Conservation (phyloP, 805 yeast species). For the Yamadazyma akitaensis region DNA sequence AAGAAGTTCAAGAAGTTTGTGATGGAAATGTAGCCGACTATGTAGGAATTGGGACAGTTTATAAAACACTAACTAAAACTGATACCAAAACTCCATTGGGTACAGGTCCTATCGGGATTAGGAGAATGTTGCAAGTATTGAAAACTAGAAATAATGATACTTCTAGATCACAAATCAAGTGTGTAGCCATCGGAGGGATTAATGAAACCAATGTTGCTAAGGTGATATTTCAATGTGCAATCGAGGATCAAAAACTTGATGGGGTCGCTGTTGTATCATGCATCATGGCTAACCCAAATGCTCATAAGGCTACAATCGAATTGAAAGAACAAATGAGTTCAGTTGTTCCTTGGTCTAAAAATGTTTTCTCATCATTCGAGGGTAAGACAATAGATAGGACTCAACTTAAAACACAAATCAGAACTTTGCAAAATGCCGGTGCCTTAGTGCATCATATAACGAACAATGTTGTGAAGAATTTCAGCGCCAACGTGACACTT, state of each 20-base stretch:
- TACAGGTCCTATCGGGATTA: conserved; percentile 64
- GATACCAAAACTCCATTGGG: conserved; percentile 47
- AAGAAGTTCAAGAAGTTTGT: conserved; percentile 54
- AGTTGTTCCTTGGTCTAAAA: conserved; percentile 7
- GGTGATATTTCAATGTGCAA: conserved; percentile 49
- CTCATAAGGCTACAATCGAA: conserved; percentile 47
- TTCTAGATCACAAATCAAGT: conserved; percentile 30
- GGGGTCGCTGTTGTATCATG: conserved; percentile 92
- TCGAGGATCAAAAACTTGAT: conserved; percentile 50
- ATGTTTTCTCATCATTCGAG: background rate
- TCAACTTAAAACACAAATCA: background rate
- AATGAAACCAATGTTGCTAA: conserved; percentile 59
- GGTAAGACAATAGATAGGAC: background rate
- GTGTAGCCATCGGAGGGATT: conserved; percentile 83
- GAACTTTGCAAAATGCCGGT: conserved; percentile 14
- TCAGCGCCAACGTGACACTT: conserved; percentile 81
- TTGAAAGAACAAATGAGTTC: conserved; percentile 25
- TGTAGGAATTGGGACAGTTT: conserved; percentile 81
- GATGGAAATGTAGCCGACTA: conserved; percentile 61
- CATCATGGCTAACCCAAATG: conserved; percentile 62
- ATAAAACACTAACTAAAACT: conserved; percentile 69
- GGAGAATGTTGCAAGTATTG: conserved; percentile 49
- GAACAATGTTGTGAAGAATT: conserved; percentile 81
- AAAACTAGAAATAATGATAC: conserved; percentile 18
- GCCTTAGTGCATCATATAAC: conserved; percentile 88